Conservation (phyloP, 306 rosid genomes). For the Sicyos baderoa region DNA sequence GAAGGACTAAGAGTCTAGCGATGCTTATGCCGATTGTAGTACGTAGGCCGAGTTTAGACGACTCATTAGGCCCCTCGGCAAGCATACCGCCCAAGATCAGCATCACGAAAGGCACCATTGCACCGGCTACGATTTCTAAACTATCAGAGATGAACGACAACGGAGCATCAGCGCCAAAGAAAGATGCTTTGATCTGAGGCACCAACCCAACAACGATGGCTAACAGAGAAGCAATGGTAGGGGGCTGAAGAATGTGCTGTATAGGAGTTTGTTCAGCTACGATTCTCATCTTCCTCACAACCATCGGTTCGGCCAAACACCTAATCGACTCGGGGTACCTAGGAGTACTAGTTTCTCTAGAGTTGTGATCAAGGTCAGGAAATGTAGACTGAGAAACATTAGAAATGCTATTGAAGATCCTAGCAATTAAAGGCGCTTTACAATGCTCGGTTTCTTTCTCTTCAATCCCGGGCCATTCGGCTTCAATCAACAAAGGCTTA, state of each 20-base stretch:
- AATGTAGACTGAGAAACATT: slow-evolving; percentile 32
- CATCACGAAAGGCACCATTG: slow-evolving; percentile 82
- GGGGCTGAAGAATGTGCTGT: slow-evolving; percentile 74
- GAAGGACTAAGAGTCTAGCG: slow-evolving; percentile 81
- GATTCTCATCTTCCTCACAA: slow-evolving; percentile 58
- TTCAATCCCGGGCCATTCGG: slow-evolving; percentile 94
- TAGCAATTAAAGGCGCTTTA: slow-evolving; percentile 76
- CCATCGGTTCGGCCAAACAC: slow-evolving; percentile 78
- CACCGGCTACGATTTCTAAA: slow-evolving; percentile 54
- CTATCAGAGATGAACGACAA: slow-evolving; percentile 57
- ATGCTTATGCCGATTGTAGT: slow-evolving; percentile 66
- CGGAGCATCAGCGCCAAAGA: slow-evolving; percentile 53
- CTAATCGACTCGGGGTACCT: slow-evolving; percentile 42
- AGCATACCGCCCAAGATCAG: slow-evolving; percentile 87
- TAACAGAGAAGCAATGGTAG: slow-evolving; percentile 62
- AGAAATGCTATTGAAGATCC: slow-evolving; percentile 50
- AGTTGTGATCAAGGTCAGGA: slow-evolving; percentile 38
- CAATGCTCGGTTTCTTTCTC: slow-evolving; percentile 76
- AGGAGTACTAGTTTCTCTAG: slow-evolving; percentile 19
- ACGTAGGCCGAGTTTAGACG: slow-evolving; percentile 49
- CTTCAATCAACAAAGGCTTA: slow-evolving; percentile 74
- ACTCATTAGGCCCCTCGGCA: slow-evolving; percentile 80
- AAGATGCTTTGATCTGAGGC: slow-evolving; percentile 48
- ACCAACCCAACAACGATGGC: slow-evolving; percentile 61
- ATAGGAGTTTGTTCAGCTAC: slow-evolving; percentile 73